Evolutionary conservation across 2,329 filamentous ascomycete species (phyloP).

Genomic region (Phialophora tarda): DNA sequence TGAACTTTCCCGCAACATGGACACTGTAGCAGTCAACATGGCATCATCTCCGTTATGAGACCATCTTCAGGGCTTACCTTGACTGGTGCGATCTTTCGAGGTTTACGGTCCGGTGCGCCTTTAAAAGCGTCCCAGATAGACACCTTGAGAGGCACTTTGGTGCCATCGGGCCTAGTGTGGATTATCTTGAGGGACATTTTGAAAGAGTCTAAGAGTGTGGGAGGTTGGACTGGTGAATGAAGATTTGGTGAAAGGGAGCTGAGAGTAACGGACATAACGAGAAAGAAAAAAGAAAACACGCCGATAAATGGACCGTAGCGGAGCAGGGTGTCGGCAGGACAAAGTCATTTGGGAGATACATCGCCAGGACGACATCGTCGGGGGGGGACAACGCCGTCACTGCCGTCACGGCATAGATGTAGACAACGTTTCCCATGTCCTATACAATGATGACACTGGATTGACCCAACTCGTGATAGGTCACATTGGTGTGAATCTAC

Average conservation of each 20-base stretch:
- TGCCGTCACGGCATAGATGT: neutral
- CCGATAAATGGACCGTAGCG: neutral
- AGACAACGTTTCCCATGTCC: neutral
- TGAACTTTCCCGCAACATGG: constrained; percentile 34
- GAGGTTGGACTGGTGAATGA: neutral
- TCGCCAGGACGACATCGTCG: neutral
- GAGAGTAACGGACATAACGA: neutral
- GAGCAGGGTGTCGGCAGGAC: neutral
- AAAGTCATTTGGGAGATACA: neutral
- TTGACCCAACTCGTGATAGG: neutral
- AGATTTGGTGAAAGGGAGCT: neutral
- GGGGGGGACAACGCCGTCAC: neutral
- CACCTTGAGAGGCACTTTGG: constrained; percentile 33
- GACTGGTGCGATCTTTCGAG: constrained; percentile 29
- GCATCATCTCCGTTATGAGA: neutral
- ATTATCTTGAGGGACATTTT: constrained; percentile 38
- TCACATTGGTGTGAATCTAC: neutral
- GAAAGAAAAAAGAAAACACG: neutral
- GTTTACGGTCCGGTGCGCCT: constrained; percentile 31
- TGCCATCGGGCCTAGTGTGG: constrained; percentile 32
- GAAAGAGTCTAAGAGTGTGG: neutral
- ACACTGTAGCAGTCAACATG: constrained; percentile 24
- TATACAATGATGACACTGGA: neutral
- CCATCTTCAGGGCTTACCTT: constrained; percentile 7
- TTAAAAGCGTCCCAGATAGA: constrained; percentile 39